Evolutionary conservation across 2,329 filamentous ascomycete genomes (phyloP).

Genomic region (Ambrosiella beaveri): DNA sequence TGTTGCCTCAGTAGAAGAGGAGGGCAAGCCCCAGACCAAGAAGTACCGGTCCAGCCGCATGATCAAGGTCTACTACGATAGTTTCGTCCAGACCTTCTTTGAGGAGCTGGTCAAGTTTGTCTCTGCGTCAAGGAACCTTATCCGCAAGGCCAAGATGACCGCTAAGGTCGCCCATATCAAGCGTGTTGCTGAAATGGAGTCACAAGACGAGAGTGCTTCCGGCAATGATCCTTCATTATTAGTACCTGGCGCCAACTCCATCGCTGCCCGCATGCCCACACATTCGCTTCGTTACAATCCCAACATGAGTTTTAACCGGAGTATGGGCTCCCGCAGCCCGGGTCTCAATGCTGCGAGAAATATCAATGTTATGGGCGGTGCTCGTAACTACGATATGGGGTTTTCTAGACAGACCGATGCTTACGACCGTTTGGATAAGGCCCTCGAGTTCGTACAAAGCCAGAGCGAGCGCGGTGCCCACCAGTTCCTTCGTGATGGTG

Average conservation of each 20-base stretch:
- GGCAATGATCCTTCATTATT: too few relatives aligned
- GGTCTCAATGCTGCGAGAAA: too few relatives aligned
- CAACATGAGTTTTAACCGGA: not conserved
- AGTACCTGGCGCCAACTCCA: conserved; percentile 13
- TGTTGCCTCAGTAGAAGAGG: conserved; percentile 28
- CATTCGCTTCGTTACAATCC: conserved; percentile 23
- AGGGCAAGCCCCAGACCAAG: conserved; percentile 17
- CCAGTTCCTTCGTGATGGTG: conserved; percentile 73
- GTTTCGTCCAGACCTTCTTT: conserved; percentile 66
- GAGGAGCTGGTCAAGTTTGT: conserved; percentile 71
- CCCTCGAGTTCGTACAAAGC: conserved; percentile 61
- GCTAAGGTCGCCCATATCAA: conserved; percentile 53
- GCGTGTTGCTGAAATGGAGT: conserved; percentile 40
- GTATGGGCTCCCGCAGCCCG: too few relatives aligned
- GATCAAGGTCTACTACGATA: conserved; percentile 86
- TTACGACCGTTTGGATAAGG: conserved; percentile 61
- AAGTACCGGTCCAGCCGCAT: conserved; percentile 55
- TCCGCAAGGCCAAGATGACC: conserved; percentile 78
- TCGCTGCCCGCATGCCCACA: conserved; percentile 18
- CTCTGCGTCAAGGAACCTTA: conserved; percentile 60
- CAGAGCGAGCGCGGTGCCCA: conserved; percentile 78
- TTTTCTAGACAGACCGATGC: conserved; percentile 24
- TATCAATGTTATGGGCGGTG: not conserved
- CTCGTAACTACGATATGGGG: conserved; percentile 15
- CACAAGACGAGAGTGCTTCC: conserved; percentile 24